Base-by-base conservation (phyloP, 768 basidiomycete genomes). In the Daedalea quercina region DNA sequence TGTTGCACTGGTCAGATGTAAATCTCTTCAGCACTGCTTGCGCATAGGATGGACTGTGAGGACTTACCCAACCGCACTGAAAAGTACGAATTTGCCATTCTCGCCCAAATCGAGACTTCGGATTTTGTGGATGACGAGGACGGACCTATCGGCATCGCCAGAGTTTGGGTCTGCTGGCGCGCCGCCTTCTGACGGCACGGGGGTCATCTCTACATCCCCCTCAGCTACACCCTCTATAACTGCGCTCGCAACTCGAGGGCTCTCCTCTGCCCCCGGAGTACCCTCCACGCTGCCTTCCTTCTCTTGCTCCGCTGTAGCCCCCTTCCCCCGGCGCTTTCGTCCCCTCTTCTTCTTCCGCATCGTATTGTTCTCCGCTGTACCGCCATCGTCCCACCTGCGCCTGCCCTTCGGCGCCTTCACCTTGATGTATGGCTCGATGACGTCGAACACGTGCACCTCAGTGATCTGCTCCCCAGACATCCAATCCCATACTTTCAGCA, bases 401-500 rank as follows among this genome's bases (percentile, higher is more conserved):
- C 65, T 63, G 22, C 57, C 58, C 53, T 64, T 70, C 51, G 63
- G 63, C 17, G 67, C 64, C 48, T 64, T 61, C 22, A 77, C 73
- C 25, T 60, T 66, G 42, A 78, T 65, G 57, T 66, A 69, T 3
- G 74, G 71, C 43, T 63, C 60, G 1, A 77, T 69, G 1, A 57
- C 53, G 0, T 69, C 65, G 13, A 62, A 54, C 19, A 94, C 71
- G 3, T 67, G 60, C 9, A 95, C 69, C 35, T 82, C 76, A 26
- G 72, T 70, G 33, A 76, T 66, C 34, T 80, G 63, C 33, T 60
- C 58, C 0, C 93, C 94, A 0, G 72, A 71, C 67, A 83, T 77
- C 84, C 87, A 90, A 56, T 90, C 78, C 90, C 90, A 94, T 8
- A 91, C 55, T 61, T 85, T 86, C 19, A 95, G 65, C 50, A 75